Conservation (phyloP, 352 stramenopile genomes). For the Blastocystis sp. region DNA sequence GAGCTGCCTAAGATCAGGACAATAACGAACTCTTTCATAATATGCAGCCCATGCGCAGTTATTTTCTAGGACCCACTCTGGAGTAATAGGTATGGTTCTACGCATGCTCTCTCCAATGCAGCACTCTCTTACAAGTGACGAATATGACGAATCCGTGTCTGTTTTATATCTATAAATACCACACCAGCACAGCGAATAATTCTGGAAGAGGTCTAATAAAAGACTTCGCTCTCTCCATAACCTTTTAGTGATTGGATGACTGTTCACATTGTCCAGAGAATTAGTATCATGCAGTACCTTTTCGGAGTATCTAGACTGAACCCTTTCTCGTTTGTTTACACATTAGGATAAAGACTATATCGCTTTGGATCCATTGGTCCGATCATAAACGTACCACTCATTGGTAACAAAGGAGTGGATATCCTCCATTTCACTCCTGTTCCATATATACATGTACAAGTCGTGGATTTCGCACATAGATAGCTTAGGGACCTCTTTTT, state of each 20-base stretch:
- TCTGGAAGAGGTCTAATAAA: background rate
- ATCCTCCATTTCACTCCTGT: background rate
- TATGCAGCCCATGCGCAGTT: background rate
- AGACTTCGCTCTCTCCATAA: background rate
- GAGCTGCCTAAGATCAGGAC: background rate
- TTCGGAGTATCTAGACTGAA: no score
- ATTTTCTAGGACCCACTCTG: background rate
- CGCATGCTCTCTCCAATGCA: background rate
- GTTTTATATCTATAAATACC: background rate
- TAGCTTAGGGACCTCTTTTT: background rate
- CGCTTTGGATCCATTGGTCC: background rate
- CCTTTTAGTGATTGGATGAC: background rate
- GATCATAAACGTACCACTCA: background rate
- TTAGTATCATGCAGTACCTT: background rate
- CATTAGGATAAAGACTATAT: background rate
- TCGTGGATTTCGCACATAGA: background rate
- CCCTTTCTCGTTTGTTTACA: background rate
- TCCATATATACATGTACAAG: background rate
- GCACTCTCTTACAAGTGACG: background rate
- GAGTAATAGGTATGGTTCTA: background rate
- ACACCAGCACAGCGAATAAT: background rate
- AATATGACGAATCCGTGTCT: background rate
- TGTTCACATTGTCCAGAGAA: background rate
- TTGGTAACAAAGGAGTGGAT: background rate
- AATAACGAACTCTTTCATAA: background rate